phyloP scores from a whole-genome alignment of 371 early-diverging fungal genomes.

The Parasitella parasitica region DNA sequence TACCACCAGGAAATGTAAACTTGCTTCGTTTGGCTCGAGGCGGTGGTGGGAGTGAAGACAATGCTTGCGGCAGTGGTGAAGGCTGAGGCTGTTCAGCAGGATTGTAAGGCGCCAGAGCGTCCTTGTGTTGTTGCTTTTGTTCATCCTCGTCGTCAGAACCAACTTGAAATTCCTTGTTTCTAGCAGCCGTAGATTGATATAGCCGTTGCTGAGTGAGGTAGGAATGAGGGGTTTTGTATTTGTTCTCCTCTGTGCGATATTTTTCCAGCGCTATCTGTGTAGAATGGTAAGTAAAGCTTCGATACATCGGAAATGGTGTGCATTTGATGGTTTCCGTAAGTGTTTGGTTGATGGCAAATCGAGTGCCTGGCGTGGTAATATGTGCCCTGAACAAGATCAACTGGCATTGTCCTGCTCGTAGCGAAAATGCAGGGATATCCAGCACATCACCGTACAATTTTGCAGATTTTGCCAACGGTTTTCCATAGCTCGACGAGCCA shows the following conservation, averaged over 20 bases:
- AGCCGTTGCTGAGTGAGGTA: constrained; percentile 8
- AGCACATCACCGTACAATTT: constrained; percentile 29
- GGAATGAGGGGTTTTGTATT: neutral
- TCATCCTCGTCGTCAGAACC: neutral
- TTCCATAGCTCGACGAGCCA: constrained; percentile 23
- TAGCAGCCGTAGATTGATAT: constrained; percentile 7
- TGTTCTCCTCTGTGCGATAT: constrained; percentile 11
- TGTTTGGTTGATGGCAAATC: constrained; percentile 38
- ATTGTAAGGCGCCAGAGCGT: neutral
- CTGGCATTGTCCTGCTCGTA: constrained; percentile 29
- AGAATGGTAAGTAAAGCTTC: constrained; percentile 20
- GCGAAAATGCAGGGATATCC: constrained; percentile 38
- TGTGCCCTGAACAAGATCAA: constrained; percentile 39
- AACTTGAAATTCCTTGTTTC: neutral
- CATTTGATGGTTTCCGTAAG: constrained; percentile 31
- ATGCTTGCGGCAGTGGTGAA: neutral
- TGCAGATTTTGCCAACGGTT: constrained; percentile 23
- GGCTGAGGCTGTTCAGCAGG: neutral
- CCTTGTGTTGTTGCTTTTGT: too few species aligned
- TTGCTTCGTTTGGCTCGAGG: constrained; percentile 29
- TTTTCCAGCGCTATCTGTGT: constrained; percentile 28
- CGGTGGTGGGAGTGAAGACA: constrained; percentile 24
- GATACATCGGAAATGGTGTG: constrained; percentile 34
- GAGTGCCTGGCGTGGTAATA: constrained; percentile 30
- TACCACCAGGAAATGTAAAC: constrained; percentile 9